These are phyloP conservation scores for Suhomyces bribrorum DNA, from an alignment of 1,139 yeast species.

Conservation along the genomic window DNA sequence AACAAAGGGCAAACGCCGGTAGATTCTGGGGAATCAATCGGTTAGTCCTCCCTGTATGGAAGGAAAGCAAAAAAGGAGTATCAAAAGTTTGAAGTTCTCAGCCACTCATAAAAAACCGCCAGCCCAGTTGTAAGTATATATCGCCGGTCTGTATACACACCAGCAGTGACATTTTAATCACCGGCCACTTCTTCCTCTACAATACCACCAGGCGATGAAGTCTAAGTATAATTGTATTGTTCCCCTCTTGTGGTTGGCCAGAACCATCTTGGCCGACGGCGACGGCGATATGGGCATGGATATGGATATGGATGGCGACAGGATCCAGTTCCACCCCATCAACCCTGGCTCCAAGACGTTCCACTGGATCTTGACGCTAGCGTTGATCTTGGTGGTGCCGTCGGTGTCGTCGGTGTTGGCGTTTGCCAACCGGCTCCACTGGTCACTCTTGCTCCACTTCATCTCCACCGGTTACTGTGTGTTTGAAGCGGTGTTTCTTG, in stretches of 20 bases:
- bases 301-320: slow-evolving; percentile 34
- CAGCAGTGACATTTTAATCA: neutral
- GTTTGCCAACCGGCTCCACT: slow-evolving; percentile 50
- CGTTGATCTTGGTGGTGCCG: slow-evolving; percentile 51
- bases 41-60: too few species aligned
- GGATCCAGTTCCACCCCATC: slow-evolving; percentile 44
- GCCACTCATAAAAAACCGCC: too few species aligned
- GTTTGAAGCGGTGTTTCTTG: slow-evolving; percentile 55
- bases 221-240: neutral
- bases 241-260: slow-evolving; percentile 1
- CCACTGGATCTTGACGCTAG: slow-evolving; percentile 61
- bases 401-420: slow-evolving; percentile 56
- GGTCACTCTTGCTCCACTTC: slow-evolving; percentile 50
- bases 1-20: too few species aligned
- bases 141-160: neutral
- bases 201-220: neutral
- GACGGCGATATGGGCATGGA: slow-evolving; percentile 28
- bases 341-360: slow-evolving; percentile 56
- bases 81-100: too few species aligned
- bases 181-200: neutral
- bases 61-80: too few species aligned
- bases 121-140: too few species aligned
- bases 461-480: slow-evolving; percentile 51
- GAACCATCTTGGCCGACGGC: slow-evolving; percentile 2
- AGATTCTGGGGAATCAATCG: too few species aligned